Conservation (phyloP, 2,329 filamentous ascomycete genomes). For the Exophiala lecanii-corni region DNA sequence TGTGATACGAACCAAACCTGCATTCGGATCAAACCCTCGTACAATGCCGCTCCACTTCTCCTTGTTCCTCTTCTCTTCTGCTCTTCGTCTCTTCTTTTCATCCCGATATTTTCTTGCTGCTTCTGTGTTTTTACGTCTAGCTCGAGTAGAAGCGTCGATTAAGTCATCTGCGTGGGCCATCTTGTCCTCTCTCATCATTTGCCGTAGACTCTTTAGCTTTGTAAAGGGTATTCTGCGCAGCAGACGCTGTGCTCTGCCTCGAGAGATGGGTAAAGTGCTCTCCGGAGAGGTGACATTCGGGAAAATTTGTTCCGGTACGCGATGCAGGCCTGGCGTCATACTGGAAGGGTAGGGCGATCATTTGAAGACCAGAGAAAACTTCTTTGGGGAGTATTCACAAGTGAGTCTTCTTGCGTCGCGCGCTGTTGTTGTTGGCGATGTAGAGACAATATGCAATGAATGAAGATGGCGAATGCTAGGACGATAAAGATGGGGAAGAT, state of each 20-base stretch:
- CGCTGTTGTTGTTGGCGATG: slow-evolving; percentile 13
- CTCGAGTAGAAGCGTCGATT: too few relatives aligned
- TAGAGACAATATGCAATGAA: slow-evolving; percentile 17
- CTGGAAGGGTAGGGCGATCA: background rate
- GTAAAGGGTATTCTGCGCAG: background rate
- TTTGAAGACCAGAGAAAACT: background rate
- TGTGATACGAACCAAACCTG: slow-evolving; percentile 12
- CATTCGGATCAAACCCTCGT: slow-evolving; percentile 23
- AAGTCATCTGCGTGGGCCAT: too few relatives aligned
- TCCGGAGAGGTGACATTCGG: background rate
- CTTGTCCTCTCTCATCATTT: background rate
- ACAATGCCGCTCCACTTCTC: slow-evolving; percentile 16
- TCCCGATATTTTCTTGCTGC: slow-evolving; percentile 7
- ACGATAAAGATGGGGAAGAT: slow-evolving; percentile 21
- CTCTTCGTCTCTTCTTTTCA: slow-evolving; percentile 30
- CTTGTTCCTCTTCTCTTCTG: slow-evolving; percentile 41
- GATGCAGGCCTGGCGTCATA: too few relatives aligned
- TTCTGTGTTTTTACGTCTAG: too few relatives aligned
- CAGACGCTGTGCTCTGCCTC: background rate
- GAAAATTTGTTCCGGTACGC: too few relatives aligned
- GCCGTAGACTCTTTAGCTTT: background rate
- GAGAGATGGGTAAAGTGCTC: too few relatives aligned
- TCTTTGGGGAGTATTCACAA: slow-evolving; percentile 5
- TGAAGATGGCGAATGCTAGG: slow-evolving; percentile 17
- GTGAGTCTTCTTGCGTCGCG: slow-evolving; percentile 9